phyloP scores from a whole-genome alignment of 164 flowering plant species.

The Macadamia integrifolia region DNA sequence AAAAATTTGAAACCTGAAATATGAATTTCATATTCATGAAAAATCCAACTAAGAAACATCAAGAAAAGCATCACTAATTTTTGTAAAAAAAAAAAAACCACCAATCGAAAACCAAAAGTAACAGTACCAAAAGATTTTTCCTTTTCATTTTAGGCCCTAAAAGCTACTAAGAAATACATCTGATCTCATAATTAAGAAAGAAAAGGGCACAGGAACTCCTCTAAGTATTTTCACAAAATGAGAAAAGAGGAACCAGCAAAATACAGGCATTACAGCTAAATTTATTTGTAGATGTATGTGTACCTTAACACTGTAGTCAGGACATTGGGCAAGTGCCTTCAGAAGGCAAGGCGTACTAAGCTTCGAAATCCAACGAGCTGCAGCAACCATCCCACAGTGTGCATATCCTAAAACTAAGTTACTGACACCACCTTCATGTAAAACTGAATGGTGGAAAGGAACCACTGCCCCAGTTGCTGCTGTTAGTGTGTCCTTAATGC shows the following conservation, averaged over 20 bases:
- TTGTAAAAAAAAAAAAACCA: too few relatives aligned
- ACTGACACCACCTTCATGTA: constrained; percentile 92
- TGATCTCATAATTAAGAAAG: not conserved
- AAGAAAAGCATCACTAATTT: too few relatives aligned
- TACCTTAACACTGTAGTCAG: constrained; percentile 80
- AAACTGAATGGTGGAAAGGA: constrained; percentile 93
- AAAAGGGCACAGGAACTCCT: not conserved
- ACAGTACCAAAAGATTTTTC: too few relatives aligned
- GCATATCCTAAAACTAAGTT: constrained; percentile 91
- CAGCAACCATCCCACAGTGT: constrained; percentile 99
- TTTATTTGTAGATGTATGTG: not conserved
- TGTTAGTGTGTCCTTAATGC: constrained; percentile 92
- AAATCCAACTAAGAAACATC: too few relatives aligned
- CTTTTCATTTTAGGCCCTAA: too few relatives aligned
- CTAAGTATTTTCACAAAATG: not conserved
- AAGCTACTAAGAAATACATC: not conserved
- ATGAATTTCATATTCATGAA: too few relatives aligned
- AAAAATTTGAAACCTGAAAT: too few relatives aligned
- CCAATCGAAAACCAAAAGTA: too few relatives aligned
- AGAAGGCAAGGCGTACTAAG: constrained; percentile 67
- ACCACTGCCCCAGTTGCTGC: constrained; percentile 97
- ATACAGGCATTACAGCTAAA: not conserved
- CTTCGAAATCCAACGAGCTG: constrained; percentile 98
- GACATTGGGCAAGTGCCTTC: constrained; percentile 59
- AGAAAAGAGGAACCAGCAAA: not conserved